Evolutionary conservation across 805 yeast genomes (phyloP).

Genomic region (Cyberlindnera suaveolens): DNA sequence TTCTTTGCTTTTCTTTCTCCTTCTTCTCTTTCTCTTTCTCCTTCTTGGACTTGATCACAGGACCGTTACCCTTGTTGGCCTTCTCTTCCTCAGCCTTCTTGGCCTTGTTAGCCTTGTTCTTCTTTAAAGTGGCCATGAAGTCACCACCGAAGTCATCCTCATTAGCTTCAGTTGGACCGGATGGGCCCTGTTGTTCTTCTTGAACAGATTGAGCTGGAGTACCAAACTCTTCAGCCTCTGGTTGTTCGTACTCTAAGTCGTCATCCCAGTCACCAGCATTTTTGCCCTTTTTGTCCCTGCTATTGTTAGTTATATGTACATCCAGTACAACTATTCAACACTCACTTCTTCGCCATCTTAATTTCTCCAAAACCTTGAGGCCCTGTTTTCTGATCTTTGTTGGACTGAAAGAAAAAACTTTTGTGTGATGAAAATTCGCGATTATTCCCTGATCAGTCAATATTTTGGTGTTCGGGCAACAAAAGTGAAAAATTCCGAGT

Average conservation of each 20-base stretch:
- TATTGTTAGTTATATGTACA: not conserved
- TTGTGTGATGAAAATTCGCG: not conserved
- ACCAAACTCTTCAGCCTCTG: constrained; percentile 50
- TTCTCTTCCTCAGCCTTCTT: constrained; percentile 56
- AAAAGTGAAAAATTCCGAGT: constrained; percentile 1
- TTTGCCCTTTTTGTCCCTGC: constrained; percentile 54
- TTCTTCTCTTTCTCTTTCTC: constrained; percentile 94
- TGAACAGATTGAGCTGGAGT: constrained; percentile 27
- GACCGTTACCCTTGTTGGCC: constrained; percentile 42
- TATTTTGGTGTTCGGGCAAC: not conserved
- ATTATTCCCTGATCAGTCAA: not conserved
- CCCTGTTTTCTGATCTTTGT: not conserved
- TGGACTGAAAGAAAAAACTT: not conserved
- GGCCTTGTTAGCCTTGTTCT: constrained; percentile 69
- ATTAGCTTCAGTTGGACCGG: constrained; percentile 26
- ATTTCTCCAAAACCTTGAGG: not conserved
- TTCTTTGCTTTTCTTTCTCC: constrained; percentile 82
- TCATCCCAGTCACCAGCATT: constrained; percentile 82
- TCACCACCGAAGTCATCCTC: constrained; percentile 51
- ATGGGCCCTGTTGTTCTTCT: constrained; percentile 17
- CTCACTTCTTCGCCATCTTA: constrained; percentile 16
- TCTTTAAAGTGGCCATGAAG: constrained; percentile 78
- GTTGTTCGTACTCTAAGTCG: constrained; percentile 47
- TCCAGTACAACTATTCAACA: not conserved
- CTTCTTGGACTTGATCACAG: constrained; percentile 81